Evolutionary conservation across 192 early-diverging fungal genomes (phyloP).

Genomic region (Backusella psychrophila): DNA sequence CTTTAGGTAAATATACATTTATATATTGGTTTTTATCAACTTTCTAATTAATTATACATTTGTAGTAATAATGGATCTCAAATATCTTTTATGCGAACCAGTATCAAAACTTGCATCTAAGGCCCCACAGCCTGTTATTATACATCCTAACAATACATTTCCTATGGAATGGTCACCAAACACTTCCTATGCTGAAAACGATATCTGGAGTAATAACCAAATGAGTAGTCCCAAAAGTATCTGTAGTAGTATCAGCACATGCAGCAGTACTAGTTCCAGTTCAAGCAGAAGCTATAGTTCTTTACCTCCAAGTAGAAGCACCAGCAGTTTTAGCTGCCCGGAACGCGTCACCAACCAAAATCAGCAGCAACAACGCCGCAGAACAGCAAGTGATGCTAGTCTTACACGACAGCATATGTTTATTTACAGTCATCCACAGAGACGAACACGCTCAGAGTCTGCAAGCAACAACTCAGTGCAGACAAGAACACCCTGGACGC

Average conservation of each 20-base stretch:
- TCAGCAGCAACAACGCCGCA: background rate
- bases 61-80: conserved; percentile 16
- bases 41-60: background rate
- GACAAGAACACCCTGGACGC: conserved; percentile 26
- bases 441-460: background rate
- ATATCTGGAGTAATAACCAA: background rate
- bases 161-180: background rate
- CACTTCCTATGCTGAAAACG: background rate
- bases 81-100: conserved; percentile 18
- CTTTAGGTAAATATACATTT: background rate
- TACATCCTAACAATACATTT: background rate
- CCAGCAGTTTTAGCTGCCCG: background rate
- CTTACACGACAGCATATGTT: conserved; percentile 13
- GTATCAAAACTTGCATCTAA: background rate
- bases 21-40: background rate
- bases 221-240: conserved; percentile 10
- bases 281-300: background rate
- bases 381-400: conserved; percentile 10
- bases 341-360: background rate
- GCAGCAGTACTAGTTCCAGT: background rate
- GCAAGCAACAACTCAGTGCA: conserved; percentile 8
- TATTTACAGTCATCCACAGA: conserved; percentile 7
- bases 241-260: conserved; percentile 15
- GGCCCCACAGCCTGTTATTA: background rate
- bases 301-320: background rate